phyloP scores from a whole-genome alignment of 1,284 basidiomycete genomes.

The Ganoderma meredithae region DNA sequence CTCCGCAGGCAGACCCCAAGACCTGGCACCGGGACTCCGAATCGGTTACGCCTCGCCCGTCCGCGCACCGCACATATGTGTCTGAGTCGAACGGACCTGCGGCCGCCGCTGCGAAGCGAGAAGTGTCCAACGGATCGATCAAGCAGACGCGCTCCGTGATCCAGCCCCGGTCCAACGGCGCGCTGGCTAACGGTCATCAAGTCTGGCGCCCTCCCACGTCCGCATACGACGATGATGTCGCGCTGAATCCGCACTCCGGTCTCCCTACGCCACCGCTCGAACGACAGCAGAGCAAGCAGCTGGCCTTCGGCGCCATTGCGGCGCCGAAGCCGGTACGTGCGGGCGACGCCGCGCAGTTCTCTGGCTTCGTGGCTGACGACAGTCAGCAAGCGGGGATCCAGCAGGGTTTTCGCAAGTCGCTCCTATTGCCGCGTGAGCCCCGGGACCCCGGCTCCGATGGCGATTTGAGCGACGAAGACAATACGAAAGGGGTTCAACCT shows the following conservation, averaged over 20 bases:
- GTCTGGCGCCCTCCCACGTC: slow-evolving; percentile 51
- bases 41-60: slow-evolving; percentile 17
- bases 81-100: slow-evolving; percentile 25
- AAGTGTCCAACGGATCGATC: slow-evolving; percentile 25
- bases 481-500: slow-evolving; percentile 40
- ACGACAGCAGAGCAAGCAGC: slow-evolving; percentile 20
- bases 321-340: slow-evolving; percentile 33
- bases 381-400: slow-evolving; percentile 26
- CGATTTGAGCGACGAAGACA: slow-evolving; percentile 61
- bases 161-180: slow-evolving; percentile 7
- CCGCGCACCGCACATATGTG: slow-evolving; percentile 26
- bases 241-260: slow-evolving; percentile 29
- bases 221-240: slow-evolving; percentile 38
- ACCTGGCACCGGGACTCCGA: slow-evolving; percentile 30
- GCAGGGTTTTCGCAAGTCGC: slow-evolving; percentile 68
- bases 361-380: slow-evolving; percentile 42
- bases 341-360: slow-evolving; percentile 33
- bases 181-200: slow-evolving; percentile 42
- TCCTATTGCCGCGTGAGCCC: slow-evolving; percentile 67
- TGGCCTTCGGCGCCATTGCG: slow-evolving; percentile 35
- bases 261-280: slow-evolving; percentile 37
- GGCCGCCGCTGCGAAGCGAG: slow-evolving; percentile 17
- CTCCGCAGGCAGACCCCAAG: slow-evolving; percentile 26
- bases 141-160: slow-evolving; percentile 27
- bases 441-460: slow-evolving; percentile 62